Percentiles rank a stretch among this genome's conserved stretches.
Evolutionary conservation across 352 stramenopile species (phyloP).

Genomic region (Pythium inflatum): DNA sequence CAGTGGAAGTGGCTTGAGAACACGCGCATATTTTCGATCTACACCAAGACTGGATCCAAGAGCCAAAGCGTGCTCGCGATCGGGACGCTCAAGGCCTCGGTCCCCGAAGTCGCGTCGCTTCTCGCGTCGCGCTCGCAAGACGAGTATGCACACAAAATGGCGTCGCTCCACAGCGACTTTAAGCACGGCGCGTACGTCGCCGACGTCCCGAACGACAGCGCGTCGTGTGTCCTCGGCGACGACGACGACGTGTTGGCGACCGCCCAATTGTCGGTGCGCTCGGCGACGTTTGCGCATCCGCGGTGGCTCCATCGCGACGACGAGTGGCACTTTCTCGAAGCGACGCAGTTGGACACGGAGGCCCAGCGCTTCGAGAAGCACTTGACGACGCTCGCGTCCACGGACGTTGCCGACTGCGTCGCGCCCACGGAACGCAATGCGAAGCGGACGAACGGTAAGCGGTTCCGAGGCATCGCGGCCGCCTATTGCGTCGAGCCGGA

Average conservation of each 20-base stretch:
- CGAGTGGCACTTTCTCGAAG: slow-evolving; percentile 23
- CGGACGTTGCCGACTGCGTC: slow-evolving; percentile 12
- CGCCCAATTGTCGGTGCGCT: slow-evolving; percentile 19
- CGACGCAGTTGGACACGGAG: not conserved
- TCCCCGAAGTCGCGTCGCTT: slow-evolving; percentile 2
- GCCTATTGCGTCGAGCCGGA: too few relatives aligned
- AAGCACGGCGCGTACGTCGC: slow-evolving; percentile 10
- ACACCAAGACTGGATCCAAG: slow-evolving; percentile 8
- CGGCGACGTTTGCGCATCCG: slow-evolving; percentile 13
- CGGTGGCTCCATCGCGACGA: slow-evolving; percentile 14
- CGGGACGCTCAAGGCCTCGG: slow-evolving; percentile 5
- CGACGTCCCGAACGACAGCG: not conserved
- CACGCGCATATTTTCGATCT: slow-evolving; percentile 20
- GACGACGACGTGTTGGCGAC: not conserved
- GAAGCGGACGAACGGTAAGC: not conserved
- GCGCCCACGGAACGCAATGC: slow-evolving; percentile 8
- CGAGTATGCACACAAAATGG: slow-evolving; percentile 16
- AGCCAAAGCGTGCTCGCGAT: slow-evolving; percentile 9
- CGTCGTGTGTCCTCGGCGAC: not conserved
- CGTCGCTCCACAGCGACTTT: slow-evolving; percentile 8
- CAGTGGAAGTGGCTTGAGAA: slow-evolving; percentile 32
- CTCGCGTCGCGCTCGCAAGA: not conserved
- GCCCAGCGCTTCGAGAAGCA: slow-evolving; percentile 12
- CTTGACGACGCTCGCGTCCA: slow-evolving; percentile 1
- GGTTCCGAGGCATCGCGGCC: not conserved